These are phyloP conservation scores for Talaromyces sp. DNA, from an alignment of 2,329 filamentous ascomycete species.

Conservation along the genomic window DNA sequence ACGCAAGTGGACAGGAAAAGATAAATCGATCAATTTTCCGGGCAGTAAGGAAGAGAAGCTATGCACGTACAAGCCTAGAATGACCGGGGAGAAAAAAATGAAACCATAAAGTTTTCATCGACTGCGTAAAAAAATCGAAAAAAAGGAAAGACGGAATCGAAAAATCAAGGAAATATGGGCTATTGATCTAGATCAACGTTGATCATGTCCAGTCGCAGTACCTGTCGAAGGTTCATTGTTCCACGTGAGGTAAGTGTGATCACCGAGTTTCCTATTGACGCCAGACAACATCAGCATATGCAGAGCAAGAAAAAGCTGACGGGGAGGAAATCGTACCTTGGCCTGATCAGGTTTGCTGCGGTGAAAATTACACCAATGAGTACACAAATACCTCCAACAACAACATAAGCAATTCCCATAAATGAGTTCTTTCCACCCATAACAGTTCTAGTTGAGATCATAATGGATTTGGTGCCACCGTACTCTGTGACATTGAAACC, in stretches of 20 bases:
- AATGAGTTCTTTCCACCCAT: constrained; percentile 95
- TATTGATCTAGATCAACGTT: constrained; percentile 25
- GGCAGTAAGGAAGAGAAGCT: neutral
- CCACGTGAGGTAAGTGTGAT: constrained; percentile 97
- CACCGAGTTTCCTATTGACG: constrained; percentile 77
- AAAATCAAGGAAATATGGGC: neutral
- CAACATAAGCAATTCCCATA: constrained; percentile 91
- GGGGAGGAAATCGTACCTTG: constrained; percentile 54
- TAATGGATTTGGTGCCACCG: constrained; percentile 80
- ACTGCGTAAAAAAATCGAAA: neutral
- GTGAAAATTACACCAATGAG: constrained; percentile 84
- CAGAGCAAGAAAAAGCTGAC: neutral
- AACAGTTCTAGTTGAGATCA: constrained; percentile 83
- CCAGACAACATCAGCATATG: neutral
- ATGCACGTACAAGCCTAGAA: constrained; percentile 12
- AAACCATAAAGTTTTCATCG: neutral
- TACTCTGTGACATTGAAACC: constrained; percentile 76
- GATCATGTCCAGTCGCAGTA: constrained; percentile 53
- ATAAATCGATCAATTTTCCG: neutral
- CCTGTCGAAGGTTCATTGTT: constrained; percentile 65
- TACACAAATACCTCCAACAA: constrained; percentile 89
- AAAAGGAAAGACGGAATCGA: neutral
- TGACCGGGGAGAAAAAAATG: neutral
- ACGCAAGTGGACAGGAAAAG: neutral
- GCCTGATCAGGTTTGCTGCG: constrained; percentile 82